Conservation (phyloP, 495 filamentous ascomycete species). For the Podospora appendiculata region DNA sequence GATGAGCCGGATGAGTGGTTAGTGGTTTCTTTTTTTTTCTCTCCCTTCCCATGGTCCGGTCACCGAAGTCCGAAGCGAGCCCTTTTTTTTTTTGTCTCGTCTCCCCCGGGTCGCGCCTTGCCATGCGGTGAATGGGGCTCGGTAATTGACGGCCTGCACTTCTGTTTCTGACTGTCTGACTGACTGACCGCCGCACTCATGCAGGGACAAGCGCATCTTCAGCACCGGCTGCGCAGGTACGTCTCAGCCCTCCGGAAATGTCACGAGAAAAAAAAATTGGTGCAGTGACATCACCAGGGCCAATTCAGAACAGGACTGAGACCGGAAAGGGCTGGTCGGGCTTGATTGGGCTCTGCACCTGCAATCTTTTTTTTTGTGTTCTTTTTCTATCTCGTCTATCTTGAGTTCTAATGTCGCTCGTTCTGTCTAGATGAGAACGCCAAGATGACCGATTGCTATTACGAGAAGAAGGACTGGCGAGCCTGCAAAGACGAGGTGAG, state of each 20-base stretch:
- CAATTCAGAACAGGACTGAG: no score
- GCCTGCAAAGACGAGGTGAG: constrained; percentile 82
- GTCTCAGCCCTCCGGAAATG: constrained; percentile 8
- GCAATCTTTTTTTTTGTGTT: no score
- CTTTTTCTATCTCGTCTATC: not conserved
- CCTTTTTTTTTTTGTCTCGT: not conserved
- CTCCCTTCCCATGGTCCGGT: not conserved
- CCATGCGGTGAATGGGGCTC: no score
- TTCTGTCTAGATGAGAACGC: constrained; percentile 53
- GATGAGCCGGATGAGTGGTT: constrained; percentile 97
- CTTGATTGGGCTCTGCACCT: no score
- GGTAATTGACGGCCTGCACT: no score
- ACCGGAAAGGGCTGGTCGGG: no score
- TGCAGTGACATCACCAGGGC: no score
- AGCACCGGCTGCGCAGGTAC: constrained; percentile 90
- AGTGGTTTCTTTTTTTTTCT: constrained; percentile 12
- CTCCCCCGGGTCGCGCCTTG: not conserved
- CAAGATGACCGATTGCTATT: constrained; percentile 92
- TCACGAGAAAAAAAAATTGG: no score
- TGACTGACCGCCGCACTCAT: constrained; percentile 7
- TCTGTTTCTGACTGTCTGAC: constrained; percentile 3
- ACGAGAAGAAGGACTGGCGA: constrained; percentile 93
- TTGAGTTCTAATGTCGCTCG: not conserved
- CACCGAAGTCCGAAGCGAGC: not conserved
- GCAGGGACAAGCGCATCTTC: constrained; percentile 86